Percentiles rank a stretch among this genome's conserved stretches.
phyloP scores from a whole-genome alignment of 148 eudicot genomes.

The Vaccinium macrocarpon region DNA sequence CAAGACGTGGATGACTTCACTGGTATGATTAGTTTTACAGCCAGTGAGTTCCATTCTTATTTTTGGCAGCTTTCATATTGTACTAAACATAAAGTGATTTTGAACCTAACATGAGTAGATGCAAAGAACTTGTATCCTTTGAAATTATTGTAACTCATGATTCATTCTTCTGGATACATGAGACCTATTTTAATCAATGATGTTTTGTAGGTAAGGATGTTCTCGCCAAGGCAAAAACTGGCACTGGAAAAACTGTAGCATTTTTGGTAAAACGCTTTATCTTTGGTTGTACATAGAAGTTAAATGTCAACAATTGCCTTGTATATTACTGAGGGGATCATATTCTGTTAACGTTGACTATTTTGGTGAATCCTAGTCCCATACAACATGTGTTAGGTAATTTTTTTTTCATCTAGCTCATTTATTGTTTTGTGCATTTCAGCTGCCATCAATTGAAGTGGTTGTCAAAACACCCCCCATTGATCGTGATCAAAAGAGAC shows the following conservation, averaged over 20 bases:
- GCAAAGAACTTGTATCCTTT: not conserved
- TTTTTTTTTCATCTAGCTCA: not conserved
- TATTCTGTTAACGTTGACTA: not conserved
- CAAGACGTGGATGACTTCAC: not conserved
- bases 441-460: conserved; percentile 95
- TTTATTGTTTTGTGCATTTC: conserved; percentile 23
- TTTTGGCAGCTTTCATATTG: not conserved
- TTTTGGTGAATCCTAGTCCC: not conserved
- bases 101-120: not conserved
- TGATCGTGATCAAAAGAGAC: conserved; percentile 60
- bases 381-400: not conserved
- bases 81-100: not conserved
- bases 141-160: not conserved
- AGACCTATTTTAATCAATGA: not conserved
- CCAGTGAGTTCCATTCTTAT: not conserved
- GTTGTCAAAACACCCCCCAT: conserved; percentile 61
- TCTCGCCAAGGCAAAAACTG: conserved; percentile 94
- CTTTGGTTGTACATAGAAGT: not conserved
- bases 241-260: conserved; percentile 99
- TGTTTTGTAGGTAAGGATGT: conserved; percentile 87
- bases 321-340: not conserved
- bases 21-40: not conserved
- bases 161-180: not conserved
- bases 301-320: not conserved
- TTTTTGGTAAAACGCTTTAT: conserved; percentile 64